Percentiles rank a stretch among this genome's conserved stretches.
phyloP scores from a whole-genome alignment of 139 green algal genomes.

The Eudorina sp. region DNA sequence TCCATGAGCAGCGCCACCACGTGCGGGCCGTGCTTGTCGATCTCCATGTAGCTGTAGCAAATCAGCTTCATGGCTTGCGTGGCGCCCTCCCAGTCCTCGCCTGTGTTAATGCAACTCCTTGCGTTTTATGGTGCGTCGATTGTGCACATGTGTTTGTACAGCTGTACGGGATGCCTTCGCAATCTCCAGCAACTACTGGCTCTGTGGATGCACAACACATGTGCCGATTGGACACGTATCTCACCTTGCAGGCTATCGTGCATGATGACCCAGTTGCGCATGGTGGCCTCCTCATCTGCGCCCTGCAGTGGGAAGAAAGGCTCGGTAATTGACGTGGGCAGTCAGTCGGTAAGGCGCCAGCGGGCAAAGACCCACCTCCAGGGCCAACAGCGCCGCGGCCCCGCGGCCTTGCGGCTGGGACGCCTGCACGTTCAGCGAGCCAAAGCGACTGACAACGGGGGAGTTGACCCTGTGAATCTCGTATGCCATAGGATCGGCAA shows the following conservation, averaged over 20 bases:
- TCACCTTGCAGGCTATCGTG: conserved; percentile 40
- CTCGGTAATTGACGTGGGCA: background rate
- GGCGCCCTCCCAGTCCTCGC: conserved; percentile 54
- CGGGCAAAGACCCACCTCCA: background rate
- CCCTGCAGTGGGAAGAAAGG: conserved; percentile 22
- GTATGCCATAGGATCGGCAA: background rate
- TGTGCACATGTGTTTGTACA: no score
- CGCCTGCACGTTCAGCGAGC: background rate
- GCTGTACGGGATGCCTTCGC: no score
- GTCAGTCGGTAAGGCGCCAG: background rate
- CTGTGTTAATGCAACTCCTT: background rate
- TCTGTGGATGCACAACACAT: no score
- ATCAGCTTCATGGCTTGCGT: conserved; percentile 90
- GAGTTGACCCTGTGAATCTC: background rate
- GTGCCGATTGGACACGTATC: no score
- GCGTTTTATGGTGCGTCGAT: no score
- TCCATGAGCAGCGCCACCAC: conserved; percentile 52
- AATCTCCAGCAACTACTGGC: no score
- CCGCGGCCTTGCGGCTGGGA: background rate
- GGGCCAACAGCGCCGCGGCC: background rate
- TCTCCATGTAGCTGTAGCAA: conserved; percentile 82
- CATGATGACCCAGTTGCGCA: conserved; percentile 44
- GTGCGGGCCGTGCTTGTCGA: conserved; percentile 29
- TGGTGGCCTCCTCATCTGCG: conserved; percentile 15
- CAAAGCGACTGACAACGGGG: conserved; percentile 7